These are phyloP conservation scores for Sambucus nigra DNA, from an alignment of 129 eudicot species.

Conservation along the genomic window DNA sequence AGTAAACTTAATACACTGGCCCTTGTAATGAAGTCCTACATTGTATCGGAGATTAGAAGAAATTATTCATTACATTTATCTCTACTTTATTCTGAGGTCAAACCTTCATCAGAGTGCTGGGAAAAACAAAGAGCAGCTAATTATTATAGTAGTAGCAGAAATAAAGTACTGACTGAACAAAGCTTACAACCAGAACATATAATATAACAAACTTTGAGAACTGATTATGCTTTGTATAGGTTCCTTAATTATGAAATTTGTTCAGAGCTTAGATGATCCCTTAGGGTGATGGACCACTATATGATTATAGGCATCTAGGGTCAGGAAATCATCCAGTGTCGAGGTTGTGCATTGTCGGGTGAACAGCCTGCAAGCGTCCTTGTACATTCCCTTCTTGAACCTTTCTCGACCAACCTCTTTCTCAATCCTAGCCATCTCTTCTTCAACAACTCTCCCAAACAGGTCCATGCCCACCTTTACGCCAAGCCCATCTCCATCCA, in stretches of 20 bases:
- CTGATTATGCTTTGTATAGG: no score
- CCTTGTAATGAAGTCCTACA: neutral
- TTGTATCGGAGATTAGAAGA: neutral
- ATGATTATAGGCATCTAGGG: constrained; percentile 62
- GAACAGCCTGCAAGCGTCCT: constrained; percentile 68
- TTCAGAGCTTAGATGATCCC: constrained; percentile 55
- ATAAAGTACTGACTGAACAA: constrained; percentile 1
- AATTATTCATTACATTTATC: neutral
- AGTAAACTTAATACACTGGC: no score
- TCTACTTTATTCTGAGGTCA: neutral
- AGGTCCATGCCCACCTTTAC: constrained; percentile 50
- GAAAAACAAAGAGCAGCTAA: neutral
- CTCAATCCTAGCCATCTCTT: constrained; percentile 80
- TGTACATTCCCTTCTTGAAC: constrained; percentile 78
- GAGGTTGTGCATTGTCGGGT: constrained; percentile 52
- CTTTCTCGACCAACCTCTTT: constrained; percentile 55
- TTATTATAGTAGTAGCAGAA: neutral
- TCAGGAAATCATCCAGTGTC: constrained; percentile 67
- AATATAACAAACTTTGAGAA: neutral
- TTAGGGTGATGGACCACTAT: constrained; percentile 65
- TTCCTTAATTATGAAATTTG: neutral
- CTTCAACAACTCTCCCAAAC: constrained; percentile 70
- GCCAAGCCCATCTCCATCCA: constrained; percentile 74
- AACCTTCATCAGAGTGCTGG: neutral
- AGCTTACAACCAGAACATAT: neutral